Conservation (phyloP, 2,329 filamentous ascomycete species). For the Allantophomopsis cytisporea region DNA sequence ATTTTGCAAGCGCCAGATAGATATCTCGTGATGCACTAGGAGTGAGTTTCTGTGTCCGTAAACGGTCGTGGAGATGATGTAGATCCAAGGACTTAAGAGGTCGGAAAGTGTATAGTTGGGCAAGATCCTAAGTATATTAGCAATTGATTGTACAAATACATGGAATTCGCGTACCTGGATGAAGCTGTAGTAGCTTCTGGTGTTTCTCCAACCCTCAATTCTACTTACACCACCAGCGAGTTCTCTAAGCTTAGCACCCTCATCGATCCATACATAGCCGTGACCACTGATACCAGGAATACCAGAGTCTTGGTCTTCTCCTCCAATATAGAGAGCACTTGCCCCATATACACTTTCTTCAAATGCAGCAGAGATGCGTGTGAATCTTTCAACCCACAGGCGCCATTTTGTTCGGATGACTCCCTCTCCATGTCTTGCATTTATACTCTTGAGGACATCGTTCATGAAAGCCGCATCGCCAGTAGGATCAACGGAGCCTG, state of each 20-base stretch:
- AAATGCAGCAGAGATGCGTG: slow-evolving; percentile 81
- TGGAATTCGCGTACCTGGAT: slow-evolving; percentile 50
- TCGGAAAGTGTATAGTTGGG: slow-evolving; percentile 46
- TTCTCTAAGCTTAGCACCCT: slow-evolving; percentile 67
- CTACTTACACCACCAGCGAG: slow-evolving; percentile 82
- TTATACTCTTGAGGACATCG: slow-evolving; percentile 71
- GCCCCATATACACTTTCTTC: slow-evolving; percentile 93
- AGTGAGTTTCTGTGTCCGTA: slow-evolving; percentile 69
- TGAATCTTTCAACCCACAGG: slow-evolving; percentile 89
- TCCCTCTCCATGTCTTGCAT: slow-evolving; percentile 75
- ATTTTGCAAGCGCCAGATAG: slow-evolving; percentile 66
- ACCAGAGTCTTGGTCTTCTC: slow-evolving; percentile 51
- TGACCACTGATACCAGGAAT: slow-evolving; percentile 58
- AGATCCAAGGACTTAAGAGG: slow-evolving; percentile 75
- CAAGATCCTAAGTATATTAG: slow-evolving; percentile 42
- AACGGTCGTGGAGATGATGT: slow-evolving; percentile 82
- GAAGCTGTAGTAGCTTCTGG: slow-evolving; percentile 88
- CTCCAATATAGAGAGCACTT: slow-evolving; percentile 74
- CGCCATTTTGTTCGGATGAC: slow-evolving; percentile 88
- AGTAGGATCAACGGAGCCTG: slow-evolving; percentile 48
- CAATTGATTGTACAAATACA: slow-evolving; percentile 5
- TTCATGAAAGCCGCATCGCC: slow-evolving; percentile 85
- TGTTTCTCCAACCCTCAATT: slow-evolving; percentile 95
- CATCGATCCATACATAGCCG: slow-evolving; percentile 90
- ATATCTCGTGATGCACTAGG: slow-evolving; percentile 69